These are phyloP conservation scores for Claviceps paspali DNA, from an alignment of 2,329 filamentous ascomycete genomes.

Conservation along the genomic window DNA sequence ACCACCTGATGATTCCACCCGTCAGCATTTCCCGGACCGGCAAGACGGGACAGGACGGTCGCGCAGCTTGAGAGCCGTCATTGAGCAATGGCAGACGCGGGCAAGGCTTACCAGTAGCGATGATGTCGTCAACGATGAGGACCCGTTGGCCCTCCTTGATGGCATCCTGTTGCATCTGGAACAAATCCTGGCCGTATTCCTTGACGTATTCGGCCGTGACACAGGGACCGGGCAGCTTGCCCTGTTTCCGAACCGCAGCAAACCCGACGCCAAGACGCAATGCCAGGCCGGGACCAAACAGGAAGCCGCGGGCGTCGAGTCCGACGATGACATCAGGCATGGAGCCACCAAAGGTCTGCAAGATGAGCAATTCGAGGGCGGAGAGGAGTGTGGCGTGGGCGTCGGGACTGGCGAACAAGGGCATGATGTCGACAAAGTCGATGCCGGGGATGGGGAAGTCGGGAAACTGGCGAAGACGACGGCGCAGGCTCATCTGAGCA, in stretches of 20 bases:
- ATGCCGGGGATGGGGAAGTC: constrained; percentile 90
- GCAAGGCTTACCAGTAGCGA: constrained; percentile 69
- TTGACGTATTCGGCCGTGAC: constrained; percentile 80
- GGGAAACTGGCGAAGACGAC: constrained; percentile 66
- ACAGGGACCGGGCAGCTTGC: constrained; percentile 85
- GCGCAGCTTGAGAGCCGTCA: no score
- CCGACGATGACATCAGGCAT: constrained; percentile 85
- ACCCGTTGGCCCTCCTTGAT: constrained; percentile 80
- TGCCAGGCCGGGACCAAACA: constrained; percentile 84
- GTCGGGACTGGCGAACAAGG: constrained; percentile 67
- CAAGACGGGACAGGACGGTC: no score
- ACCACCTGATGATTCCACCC: constrained; percentile 46
- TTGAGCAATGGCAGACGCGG: neutral
- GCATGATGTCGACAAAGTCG: constrained; percentile 95
- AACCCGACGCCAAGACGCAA: constrained; percentile 71
- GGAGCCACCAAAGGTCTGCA: constrained; percentile 40
- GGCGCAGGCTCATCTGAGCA: constrained; percentile 56
- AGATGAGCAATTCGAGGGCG: constrained; percentile 72
- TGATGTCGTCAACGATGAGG: constrained; percentile 91
- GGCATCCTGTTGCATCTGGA: constrained; percentile 85
- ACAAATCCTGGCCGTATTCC: constrained; percentile 90
- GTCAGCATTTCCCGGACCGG: no score
- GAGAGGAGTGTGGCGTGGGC: constrained; percentile 65
- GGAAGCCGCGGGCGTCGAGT: constrained; percentile 84
- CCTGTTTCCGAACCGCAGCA: constrained; percentile 85